Base-by-base conservation (phyloP, 768 basidiomycete species). In the Cyathus striatus region DNA sequence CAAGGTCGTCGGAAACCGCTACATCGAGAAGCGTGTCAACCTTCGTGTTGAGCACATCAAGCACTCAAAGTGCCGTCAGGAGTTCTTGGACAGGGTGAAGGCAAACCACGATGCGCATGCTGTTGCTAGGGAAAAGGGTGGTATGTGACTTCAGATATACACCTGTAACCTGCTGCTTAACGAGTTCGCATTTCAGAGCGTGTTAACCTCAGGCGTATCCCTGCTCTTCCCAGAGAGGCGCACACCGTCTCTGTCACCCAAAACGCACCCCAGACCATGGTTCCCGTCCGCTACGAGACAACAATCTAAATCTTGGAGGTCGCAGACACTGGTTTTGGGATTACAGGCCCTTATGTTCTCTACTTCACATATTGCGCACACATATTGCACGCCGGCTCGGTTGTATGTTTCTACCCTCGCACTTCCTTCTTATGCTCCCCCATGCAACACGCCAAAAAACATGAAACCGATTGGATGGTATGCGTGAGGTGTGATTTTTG, bases 21-120 rank as follows among this genome's bases (percentile, higher is more conserved):
- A 95, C 84, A 70, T 99, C 45, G 93, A 98, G 76, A 99, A 99
- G 79, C 90, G 95, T 46, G 95, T 99, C 68, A 99, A 98, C 83
- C 70, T 96, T 73, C 88, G 90, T 51, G 78, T 93, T 58, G 95
- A 97, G 76, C 95, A 98, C 74, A 72, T 95, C 64, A 80, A 71
- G 59, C 95, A 97, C 81, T 97, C 94, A 57, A 91, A 90, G 71
- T 97, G 95, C 69, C 82, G 95, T 59, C 85, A 94, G 70, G 95
- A 97, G 69, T 99, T 99, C 74, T 73, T 96, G 64, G 89, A 91
- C 68, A 77, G 96, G 54, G 96, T 98, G 60, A 89, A 95, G 80
- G 68, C 74, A 52, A 98, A 98, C 76, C 87, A 88, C 49, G 76
- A 75, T 17, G 80, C 82, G 50, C 91, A 88, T 62, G 81, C 62